Base-by-base conservation (phyloP, 345 rosid genomes). In the Cochlearia excelsa region DNA sequence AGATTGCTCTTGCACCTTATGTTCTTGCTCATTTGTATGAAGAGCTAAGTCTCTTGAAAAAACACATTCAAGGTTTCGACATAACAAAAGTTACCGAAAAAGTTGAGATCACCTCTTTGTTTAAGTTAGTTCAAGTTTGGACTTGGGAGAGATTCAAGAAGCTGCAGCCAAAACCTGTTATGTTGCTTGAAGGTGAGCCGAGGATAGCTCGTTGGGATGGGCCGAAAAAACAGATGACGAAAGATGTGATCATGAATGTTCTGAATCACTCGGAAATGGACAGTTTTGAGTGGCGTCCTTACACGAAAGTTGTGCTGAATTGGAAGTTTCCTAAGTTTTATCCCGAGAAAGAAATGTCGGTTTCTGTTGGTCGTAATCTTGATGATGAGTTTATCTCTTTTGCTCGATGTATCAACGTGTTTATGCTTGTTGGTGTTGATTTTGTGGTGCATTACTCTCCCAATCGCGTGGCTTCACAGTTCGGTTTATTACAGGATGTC, bases 401-500 rank as follows among this genome's bases (percentile, higher is more conserved):
- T 63, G 73, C 70, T 66, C 63, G 40, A 30, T 75, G 63, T 47
- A 64, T 69, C 59, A 65, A 66, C 59, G 69, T 63, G 1, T 68
- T 74, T 37, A 53, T 60, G 57, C 73, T 85, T 37, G 77, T 78
- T 34, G 86, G 89, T 26, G 9, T 64, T 1, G 61, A 44, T 1
- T 65, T 65, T 47, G 51, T 71, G 45, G 66, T 74, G 35, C 45
- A 66, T 33, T 84, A 84, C 65, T 70, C 63, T 3, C 95, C 86
- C 0, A 75, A 82, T 64, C 63, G 85, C 11, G 83, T 84, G 4
- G 74, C 76, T 5, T 62, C 69, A 79, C 90, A 86, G 65, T 80
- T 86, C 7, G 90, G 87, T 3, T 11, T 84, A 46, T 77, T 79
- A 71, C 88, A 82, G 23, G 83, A 78, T 73, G 30, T 80, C 51